These are phyloP conservation scores for Rhododendron vialii DNA, from an alignment of 148 eudicot genomes.

Conservation along the genomic window DNA sequence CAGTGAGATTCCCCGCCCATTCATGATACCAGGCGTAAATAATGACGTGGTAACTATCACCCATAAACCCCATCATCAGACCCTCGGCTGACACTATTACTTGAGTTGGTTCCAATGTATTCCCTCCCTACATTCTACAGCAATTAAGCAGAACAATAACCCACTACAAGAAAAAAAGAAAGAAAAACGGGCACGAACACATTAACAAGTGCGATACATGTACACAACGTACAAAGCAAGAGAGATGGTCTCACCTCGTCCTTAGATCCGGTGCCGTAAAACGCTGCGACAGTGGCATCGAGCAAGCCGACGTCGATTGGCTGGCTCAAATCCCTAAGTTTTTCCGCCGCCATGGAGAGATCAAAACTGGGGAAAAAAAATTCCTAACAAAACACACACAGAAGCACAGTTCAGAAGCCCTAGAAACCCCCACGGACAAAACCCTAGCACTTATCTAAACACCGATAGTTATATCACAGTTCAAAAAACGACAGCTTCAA, in stretches of 20 bases:
- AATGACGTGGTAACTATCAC: not conserved
- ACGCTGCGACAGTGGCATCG: slow-evolving; percentile 91
- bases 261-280: slow-evolving; percentile 97
- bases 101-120: not conserved
- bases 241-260: slow-evolving; percentile 51
- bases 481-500: slow-evolving; percentile 53
- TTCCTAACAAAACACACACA: slow-evolving; percentile 18
- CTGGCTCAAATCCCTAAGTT: slow-evolving; percentile 85
- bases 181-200: not conserved
- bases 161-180: not conserved
- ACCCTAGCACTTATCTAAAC: slow-evolving; percentile 25
- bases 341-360: slow-evolving; percentile 79
- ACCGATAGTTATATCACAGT: not conserved
- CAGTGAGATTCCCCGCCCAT: not conserved
- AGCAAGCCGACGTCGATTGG: slow-evolving; percentile 85
- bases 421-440: slow-evolving; percentile 7
- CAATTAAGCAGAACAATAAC: not conserved
- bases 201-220: not conserved
- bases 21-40: not conserved
- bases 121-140: not conserved
- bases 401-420: slow-evolving; percentile 12
- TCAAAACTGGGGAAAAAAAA: slow-evolving; percentile 22
- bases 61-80: not conserved
- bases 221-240: not conserved
- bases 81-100: not conserved